Base-by-base conservation (phyloP, 164 flowering plant genomes). In the Chimonanthus salicifolius region DNA sequence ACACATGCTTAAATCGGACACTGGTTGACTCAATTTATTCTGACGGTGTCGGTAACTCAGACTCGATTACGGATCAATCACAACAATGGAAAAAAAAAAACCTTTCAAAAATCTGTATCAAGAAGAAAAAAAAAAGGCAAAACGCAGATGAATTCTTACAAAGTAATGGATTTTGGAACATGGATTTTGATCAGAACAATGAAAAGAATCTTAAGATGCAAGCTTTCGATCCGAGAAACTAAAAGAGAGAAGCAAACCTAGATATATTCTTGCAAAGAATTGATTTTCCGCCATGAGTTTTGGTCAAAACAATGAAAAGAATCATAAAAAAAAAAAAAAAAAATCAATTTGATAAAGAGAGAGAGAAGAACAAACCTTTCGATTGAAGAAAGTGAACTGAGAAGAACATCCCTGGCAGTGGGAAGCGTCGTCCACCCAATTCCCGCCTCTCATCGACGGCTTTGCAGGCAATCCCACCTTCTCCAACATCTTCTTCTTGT, bases 401-500 rank as follows among this genome's bases (percentile, higher is more conserved):
- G 99, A 87, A 48, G 94, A 85, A 84, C 99, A 95, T 47, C 94
- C 94, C 79, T 95, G 99, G 75, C 99, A 95, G 77, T 95, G 92
- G 47, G 99, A 83, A 58, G 97, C 92, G 72, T 93, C 99, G 63
- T 90, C 86, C 62, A 90, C 99, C 99, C 99, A 95, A 81, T 69
- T 87, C 75, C 77, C 88, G 10, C 99, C 98, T 65, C 97, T 74
- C 71, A 81, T 64, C 0, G 99, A 88, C 43, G 99, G 97, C 81
- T 87, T 95, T 15, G 92, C 75, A 5, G 99, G 98, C 77, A 95
- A 85, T 5, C 99, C 99, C 70, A 95, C 91, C 84, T 95, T 95
- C 92, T 95, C 99, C 76, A 95, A 82, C 99, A 95, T 95, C 82
- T 71, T 72, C 62, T 69, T 63, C 50, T 67, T 63, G 13, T 20